Evolutionary conservation across 2,329 filamentous ascomycete genomes (phyloP).

Genomic region (Clarireedia paspali): DNA sequence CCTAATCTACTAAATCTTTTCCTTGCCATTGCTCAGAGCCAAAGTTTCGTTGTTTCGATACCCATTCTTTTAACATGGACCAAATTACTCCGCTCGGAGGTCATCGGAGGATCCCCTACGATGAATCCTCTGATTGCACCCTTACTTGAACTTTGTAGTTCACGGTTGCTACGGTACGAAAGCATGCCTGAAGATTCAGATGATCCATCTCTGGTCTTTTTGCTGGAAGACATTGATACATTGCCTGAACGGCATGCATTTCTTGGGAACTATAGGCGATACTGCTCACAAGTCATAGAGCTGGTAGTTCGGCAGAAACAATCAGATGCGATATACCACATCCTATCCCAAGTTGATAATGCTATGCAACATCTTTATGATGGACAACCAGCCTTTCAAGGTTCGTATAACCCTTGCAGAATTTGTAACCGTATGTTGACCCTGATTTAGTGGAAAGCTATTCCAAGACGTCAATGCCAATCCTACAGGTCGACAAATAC

Average conservation of each 20-base stretch:
- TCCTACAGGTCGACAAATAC: constrained; percentile 77
- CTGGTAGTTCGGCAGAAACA: constrained; percentile 74
- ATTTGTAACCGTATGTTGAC: constrained; percentile 10
- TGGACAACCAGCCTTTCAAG: constrained; percentile 55
- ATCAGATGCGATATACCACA: constrained; percentile 78
- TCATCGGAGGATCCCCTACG: constrained; percentile 58
- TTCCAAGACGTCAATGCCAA: constrained; percentile 62
- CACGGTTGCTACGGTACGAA: constrained; percentile 81
- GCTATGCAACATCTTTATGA: constrained; percentile 71
- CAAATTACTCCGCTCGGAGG: constrained; percentile 64
- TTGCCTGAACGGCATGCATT: constrained; percentile 91
- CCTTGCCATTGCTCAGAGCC: constrained; percentile 69
- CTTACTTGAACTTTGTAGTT: constrained; percentile 75
- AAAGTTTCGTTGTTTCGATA: constrained; percentile 88
- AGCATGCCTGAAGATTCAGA: constrained; percentile 73
- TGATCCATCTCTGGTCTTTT: constrained; percentile 71
- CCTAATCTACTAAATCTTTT: constrained; percentile 73
- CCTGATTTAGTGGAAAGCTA: constrained; percentile 43
- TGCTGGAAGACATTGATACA: constrained; percentile 92
- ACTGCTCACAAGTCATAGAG: constrained; percentile 82
- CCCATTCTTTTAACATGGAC: constrained; percentile 88
- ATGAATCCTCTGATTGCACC: constrained; percentile 59
- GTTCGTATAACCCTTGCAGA: constrained; percentile 36
- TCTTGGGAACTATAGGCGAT: constrained; percentile 88
- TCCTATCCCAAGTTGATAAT: constrained; percentile 70